A percentile compares a stretch with the other conserved stretches of the same genome.
Conservation (phyloP, 495 filamentous ascomycete species). For the Daldinia childiae region DNA sequence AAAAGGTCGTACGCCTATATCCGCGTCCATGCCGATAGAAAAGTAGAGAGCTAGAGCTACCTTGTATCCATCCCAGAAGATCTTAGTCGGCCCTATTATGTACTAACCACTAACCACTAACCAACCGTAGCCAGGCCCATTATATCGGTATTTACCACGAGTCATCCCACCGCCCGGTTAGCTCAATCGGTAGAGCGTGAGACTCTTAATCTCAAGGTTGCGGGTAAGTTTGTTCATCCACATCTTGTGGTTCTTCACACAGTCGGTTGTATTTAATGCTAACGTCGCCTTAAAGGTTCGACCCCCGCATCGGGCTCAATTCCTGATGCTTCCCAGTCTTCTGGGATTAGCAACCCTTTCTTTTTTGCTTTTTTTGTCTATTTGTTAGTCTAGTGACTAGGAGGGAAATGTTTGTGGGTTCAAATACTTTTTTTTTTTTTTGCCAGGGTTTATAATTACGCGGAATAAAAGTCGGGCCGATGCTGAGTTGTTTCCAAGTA, state of each 20-base stretch:
- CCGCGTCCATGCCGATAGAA: no score
- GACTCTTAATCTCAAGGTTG: constrained; percentile 83
- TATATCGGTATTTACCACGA: background rate
- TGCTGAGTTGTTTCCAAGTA: background rate
- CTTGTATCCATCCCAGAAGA: no score
- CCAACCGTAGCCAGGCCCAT: background rate
- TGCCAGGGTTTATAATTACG: background rate
- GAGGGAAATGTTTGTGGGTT: background rate
- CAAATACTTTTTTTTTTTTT: background rate
- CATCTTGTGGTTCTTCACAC: background rate
- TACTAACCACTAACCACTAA: background rate
- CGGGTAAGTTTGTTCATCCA: constrained; percentile 50
- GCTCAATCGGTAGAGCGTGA: constrained; percentile 87
- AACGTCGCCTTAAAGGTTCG: constrained; percentile 40
- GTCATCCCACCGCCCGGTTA: constrained; percentile 58
- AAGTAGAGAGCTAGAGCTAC: no score
- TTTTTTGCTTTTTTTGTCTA: constrained; percentile 12
- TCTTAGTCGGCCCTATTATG: no score
- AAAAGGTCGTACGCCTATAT: no score
- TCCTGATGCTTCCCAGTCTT: constrained; percentile 45
- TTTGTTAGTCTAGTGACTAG: background rate
- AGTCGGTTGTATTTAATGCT: background rate
- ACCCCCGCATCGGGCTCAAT: constrained; percentile 57
- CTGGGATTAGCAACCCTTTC: constrained; percentile 22
- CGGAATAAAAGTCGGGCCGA: background rate